Conservation (phyloP, 768 basidiomycete species). For the Boletus pseudo-olivaceus region DNA sequence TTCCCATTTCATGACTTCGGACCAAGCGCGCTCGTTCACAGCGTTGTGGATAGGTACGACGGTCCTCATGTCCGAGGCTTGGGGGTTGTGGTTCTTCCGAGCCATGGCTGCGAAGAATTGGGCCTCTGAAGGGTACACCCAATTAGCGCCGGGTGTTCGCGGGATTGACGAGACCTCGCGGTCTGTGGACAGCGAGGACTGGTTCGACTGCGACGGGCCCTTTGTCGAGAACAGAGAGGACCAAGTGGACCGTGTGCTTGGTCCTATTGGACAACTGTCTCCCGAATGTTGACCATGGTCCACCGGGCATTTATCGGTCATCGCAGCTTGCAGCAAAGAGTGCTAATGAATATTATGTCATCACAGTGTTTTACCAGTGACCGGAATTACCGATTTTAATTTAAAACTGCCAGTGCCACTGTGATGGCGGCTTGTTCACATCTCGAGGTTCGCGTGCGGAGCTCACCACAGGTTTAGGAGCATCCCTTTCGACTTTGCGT, state of each 20-base stretch:
- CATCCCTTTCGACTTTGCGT: neutral
- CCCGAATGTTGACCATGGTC: slow-evolving; percentile 37
- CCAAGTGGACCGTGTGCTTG: slow-evolving; percentile 47
- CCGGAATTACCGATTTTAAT: too few species aligned
- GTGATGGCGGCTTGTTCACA: neutral
- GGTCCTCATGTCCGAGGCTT: slow-evolving; percentile 86
- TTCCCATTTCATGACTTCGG: slow-evolving; percentile 82
- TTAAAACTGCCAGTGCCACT: neutral
- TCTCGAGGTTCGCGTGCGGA: neutral
- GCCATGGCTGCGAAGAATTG: slow-evolving; percentile 98
- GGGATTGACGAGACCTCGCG: slow-evolving; percentile 91
- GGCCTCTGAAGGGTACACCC: slow-evolving; percentile 98
- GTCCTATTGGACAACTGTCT: slow-evolving; percentile 65
- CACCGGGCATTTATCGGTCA: slow-evolving; percentile 46
- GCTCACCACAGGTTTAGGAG: neutral
- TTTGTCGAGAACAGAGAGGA: slow-evolving; percentile 26
- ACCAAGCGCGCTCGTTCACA: slow-evolving; percentile 93
- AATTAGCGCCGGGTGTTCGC: slow-evolving; percentile 62
- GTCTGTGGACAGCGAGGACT: slow-evolving; percentile 53
- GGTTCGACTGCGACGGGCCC: slow-evolving; percentile 1
- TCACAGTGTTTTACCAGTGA: neutral
- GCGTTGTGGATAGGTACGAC: slow-evolving; percentile 99
- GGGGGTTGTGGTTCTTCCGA: slow-evolving; percentile 88
- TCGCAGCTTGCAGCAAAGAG: neutral
- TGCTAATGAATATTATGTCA: slow-evolving; percentile 14